Evolutionary conservation across 164 flowering plant genomes (phyloP).

Genomic region (Sextonia rubra): DNA sequence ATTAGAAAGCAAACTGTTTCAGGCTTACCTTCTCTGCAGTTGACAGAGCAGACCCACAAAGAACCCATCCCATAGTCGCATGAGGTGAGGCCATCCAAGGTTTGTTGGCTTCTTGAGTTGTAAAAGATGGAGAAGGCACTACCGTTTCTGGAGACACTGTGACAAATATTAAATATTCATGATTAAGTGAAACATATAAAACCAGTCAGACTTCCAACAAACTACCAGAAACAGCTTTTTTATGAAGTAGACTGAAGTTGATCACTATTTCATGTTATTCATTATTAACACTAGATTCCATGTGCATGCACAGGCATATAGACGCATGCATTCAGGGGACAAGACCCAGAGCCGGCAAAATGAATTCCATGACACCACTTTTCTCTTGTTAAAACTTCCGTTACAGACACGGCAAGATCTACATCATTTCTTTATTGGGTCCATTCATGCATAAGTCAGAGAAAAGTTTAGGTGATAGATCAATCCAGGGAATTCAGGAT

Average conservation of each 20-base stretch:
- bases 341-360: background rate
- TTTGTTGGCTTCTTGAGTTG: slow-evolving; percentile 4
- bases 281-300: background rate
- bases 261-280: too few species aligned
- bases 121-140: background rate
- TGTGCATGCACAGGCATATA: background rate
- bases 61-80: slow-evolving; percentile 41
- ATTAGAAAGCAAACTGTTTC: background rate
- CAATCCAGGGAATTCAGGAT: background rate
- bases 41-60: slow-evolving; percentile 84
- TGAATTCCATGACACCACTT: background rate
- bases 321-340: background rate
- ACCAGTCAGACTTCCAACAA: background rate
- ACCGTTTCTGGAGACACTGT: background rate
- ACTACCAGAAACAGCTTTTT: background rate
- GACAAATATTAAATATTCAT: background rate
- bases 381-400: too few species aligned
- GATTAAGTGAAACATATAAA: background rate
- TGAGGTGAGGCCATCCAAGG: slow-evolving; percentile 24
- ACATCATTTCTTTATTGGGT: background rate
- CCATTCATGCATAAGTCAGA: background rate
- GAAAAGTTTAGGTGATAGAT: background rate
- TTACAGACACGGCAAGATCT: background rate
- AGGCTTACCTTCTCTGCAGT: slow-evolving; percentile 63
- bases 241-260: too few species aligned